Evolutionary conservation across 768 basidiomycete species (phyloP).

Genomic region (Boletus coccyginus): DNA sequence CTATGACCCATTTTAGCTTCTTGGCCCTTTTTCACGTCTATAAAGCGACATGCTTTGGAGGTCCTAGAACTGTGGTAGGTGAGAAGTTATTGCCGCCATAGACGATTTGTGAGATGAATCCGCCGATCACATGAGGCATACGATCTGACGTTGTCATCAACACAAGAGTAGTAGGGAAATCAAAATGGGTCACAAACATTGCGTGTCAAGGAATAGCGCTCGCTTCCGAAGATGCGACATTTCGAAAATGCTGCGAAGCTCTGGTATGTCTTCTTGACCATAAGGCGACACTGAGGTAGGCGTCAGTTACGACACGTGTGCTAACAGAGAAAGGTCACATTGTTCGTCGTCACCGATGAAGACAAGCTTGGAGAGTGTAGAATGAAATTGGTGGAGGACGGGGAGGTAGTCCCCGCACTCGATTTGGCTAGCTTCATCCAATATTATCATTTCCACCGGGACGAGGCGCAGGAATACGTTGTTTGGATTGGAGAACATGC

Average conservation of each 20-base stretch:
- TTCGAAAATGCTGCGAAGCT: constrained; percentile 77
- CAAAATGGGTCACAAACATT: constrained; percentile 49
- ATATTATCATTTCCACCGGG: constrained; percentile 38
- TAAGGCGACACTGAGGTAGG: constrained; percentile 62
- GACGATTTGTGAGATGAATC: constrained; percentile 62
- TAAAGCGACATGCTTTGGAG: constrained; percentile 33
- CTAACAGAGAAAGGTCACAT: constrained; percentile 18
- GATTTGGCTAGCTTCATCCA: constrained; percentile 51
- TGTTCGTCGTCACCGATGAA: constrained; percentile 42
- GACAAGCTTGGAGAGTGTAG: constrained; percentile 33
- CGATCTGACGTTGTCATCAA: constrained; percentile 50
- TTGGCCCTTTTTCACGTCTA: constrained; percentile 37
- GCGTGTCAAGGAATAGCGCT: constrained; percentile 60
- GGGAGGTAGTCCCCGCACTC: constrained; percentile 41
- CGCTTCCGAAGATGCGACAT: constrained; percentile 50
- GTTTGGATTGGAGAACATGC: constrained; percentile 39
- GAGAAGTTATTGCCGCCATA: constrained; percentile 53
- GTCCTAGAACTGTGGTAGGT: constrained; percentile 50
- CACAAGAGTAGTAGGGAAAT: not conserved
- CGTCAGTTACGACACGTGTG: not conserved
- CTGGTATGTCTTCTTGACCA: constrained; percentile 65
- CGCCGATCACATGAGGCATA: constrained; percentile 75
- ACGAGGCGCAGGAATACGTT: constrained; percentile 20
- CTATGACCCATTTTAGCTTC: constrained; percentile 32
- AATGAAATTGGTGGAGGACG: constrained; percentile 26